Evolutionary conservation across 352 stramenopile species (phyloP), one percentile per base, ranked within the genome.

Genomic region (Phytophthora melonis): DNA sequence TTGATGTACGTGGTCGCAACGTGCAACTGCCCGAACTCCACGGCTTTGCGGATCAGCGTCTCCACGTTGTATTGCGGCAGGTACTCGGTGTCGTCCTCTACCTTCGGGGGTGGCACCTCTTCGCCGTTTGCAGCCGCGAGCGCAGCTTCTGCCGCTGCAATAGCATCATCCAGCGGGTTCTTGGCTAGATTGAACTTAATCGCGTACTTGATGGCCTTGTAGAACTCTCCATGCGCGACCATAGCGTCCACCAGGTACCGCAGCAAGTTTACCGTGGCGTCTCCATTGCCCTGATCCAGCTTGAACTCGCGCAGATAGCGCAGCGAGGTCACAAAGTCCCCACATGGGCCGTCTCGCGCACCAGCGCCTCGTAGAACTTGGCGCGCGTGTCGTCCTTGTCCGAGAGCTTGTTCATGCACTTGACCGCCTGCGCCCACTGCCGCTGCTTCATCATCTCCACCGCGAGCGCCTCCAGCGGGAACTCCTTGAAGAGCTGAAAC

Each of bases 151-250:
- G 74, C 75, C 13, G 70, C 65, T 57, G 70, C 70, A 72, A 76
- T 73, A 1, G 66, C 70, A 57, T 77, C 71, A 36, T 82, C 61
- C 13, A 79, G 62, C 36, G 75, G 75, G 52, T 88, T 81, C 32
- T 76, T 73, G 1, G 74, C 63, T 18, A 96, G 63, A 3, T 83
- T 86, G 63, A 96, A 95, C 68, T 96, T 96, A 71, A 93, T 90
- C 34, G 88, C 78, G 63, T 96, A 96, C 78, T 96, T 96, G 70
- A 96, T 93, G 2, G 90, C 87, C 69, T 96, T 96, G 87, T 96
- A 96, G 53, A 94, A 88, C 60, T 96, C 90, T 2, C 76, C 66
- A 47, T 92, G 84, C 5, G 58, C 65, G n/a, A 94, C 54, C 87
- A 95, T 91, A 7, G 73, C 77, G 66, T 93, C 79, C 11, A 96